A percentile compares a stretch with the other conserved stretches of the same genome.
These are phyloP conservation scores for Aureoboletus auriporus DNA, from an alignment of 768 basidiomycete genomes.

Conservation along the genomic window DNA sequence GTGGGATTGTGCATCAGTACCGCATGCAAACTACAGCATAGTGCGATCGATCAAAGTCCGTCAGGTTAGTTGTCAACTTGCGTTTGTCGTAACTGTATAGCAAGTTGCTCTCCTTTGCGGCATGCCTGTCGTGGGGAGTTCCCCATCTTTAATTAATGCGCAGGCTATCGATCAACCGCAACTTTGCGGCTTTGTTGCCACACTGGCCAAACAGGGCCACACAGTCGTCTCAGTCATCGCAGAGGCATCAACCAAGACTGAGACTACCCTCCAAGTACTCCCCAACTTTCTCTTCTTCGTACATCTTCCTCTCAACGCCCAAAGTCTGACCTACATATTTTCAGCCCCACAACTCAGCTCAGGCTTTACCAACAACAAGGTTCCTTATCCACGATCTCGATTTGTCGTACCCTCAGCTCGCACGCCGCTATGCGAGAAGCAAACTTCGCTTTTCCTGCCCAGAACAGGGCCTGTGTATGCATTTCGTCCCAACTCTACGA, in stretches of 20 bases:
- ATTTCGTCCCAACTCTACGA: conserved; percentile 95
- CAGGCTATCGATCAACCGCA: background rate
- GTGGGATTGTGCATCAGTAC: no score
- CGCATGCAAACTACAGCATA: background rate
- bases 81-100: background rate
- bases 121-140: no score
- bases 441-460: conserved; percentile 91
- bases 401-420: conserved; percentile 16
- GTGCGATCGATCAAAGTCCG: background rate
- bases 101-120: no score
- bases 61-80: no score
- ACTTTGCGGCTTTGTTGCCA: conserved; percentile 18
- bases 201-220: conserved; percentile 27
- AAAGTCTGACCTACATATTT: background rate
- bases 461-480: conserved; percentile 93
- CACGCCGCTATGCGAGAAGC: conserved; percentile 75
- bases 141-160: no score
- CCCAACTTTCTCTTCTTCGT: conserved; percentile 6
- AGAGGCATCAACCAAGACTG: conserved; percentile 27
- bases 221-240: conserved; percentile 29
- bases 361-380: background rate
- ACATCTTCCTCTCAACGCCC: conserved; percentile 4
- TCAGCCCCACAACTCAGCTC: background rate
- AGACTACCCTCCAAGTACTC: conserved; percentile 2
- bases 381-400: conserved; percentile 14